A percentile compares a stretch with the other conserved stretches of the same genome.
Conservation (phyloP, 1,139 yeast genomes). For the Barnettozyma hawaiiensis region DNA sequence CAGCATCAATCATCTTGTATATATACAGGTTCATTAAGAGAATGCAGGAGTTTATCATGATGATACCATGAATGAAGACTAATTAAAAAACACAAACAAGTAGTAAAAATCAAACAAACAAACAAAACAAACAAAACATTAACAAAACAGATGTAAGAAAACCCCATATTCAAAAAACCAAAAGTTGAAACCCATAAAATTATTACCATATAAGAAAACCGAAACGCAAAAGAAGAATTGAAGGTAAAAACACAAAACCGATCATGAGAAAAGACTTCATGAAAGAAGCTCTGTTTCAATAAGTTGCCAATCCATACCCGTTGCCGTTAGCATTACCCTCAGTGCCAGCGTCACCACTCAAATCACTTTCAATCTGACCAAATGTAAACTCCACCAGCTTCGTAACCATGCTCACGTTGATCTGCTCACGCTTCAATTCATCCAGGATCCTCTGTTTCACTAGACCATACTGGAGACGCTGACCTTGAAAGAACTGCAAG, state of each 20-base stretch:
- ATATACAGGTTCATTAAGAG: neutral
- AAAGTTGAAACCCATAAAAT: neutral
- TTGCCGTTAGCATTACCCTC: neutral
- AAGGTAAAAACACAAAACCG: neutral
- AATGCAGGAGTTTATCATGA: neutral
- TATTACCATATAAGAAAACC: neutral
- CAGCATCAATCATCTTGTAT: neutral
- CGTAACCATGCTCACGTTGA: slow-evolving; percentile 10
- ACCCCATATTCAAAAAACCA: too few species aligned
- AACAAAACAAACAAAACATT: neutral
- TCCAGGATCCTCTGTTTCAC: slow-evolving; percentile 15
- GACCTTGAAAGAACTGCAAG: slow-evolving; percentile 15
- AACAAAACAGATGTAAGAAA: too few species aligned
- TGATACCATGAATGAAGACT: neutral
- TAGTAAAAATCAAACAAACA: neutral
- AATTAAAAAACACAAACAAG: neutral
- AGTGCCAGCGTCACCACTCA: slow-evolving; percentile 3
- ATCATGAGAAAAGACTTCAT: neutral
- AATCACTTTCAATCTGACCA: slow-evolving; percentile 20
- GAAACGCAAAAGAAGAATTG: neutral
- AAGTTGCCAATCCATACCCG: neutral
- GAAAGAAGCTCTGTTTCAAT: neutral
- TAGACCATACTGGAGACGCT: slow-evolving; percentile 19
- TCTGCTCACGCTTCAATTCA: slow-evolving; percentile 15
- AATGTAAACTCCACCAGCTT: slow-evolving; percentile 19